Evolutionary conservation across 371 early-diverging fungal genomes (phyloP).

Genomic region (Cokeromyces recurvatus): DNA sequence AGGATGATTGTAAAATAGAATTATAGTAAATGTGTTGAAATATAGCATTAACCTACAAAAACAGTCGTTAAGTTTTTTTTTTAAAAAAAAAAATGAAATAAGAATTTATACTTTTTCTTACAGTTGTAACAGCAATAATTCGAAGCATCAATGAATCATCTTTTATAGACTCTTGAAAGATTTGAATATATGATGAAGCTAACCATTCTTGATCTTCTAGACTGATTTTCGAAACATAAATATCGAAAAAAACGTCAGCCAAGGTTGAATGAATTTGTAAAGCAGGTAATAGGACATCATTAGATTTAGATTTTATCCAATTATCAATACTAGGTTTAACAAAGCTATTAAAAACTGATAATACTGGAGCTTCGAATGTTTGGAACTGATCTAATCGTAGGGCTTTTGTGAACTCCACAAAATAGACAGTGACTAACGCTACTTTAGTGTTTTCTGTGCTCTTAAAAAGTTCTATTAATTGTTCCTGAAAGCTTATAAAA

Average conservation of each 20-base stretch:
- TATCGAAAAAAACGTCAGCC: constrained; percentile 36
- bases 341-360: constrained; percentile 15
- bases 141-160: constrained; percentile 1
- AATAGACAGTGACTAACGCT: constrained; percentile 24
- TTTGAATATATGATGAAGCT: neutral
- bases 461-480: constrained; percentile 21
- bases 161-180: neutral
- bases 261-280: constrained; percentile 46
- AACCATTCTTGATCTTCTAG: constrained; percentile 9
- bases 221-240: constrained; percentile 28
- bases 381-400: constrained; percentile 37
- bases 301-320: constrained; percentile 2
- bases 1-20: constrained; percentile 1
- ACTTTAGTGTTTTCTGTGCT: no score
- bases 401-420: constrained; percentile 40
- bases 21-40: constrained; percentile 34
- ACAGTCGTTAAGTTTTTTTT: no score
- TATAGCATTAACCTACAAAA: constrained; percentile 24
- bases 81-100: no score
- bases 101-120: no score
- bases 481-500: constrained; percentile 33
- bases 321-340: constrained; percentile 18
- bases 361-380: constrained; percentile 11
- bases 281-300: constrained; percentile 32
- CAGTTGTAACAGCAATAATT: constrained; percentile 7